Evolutionary conservation across 139 green algal genomes (phyloP), one percentile per base, ranked within the genome.

Genomic region (Chlorella ohadii): DNA sequence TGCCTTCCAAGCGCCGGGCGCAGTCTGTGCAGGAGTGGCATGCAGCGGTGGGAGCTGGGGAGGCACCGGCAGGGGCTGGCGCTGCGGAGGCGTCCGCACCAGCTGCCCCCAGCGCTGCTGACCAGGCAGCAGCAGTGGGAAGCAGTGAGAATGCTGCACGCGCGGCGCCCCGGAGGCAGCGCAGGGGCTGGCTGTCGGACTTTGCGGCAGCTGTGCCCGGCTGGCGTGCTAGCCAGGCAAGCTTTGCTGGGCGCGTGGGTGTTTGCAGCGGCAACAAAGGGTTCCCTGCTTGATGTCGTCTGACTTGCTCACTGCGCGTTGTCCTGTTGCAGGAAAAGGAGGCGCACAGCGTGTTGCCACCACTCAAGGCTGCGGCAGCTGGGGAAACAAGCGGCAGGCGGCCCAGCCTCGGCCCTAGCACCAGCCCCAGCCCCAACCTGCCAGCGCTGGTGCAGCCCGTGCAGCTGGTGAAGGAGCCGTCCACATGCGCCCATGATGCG

Each of bases 131-230:
- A 27, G 44, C 9, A 44, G 72, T 1, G 5, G 47, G 41, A 9
- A 9, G 66, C 25, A 68, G 39, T 1, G 17, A 41, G 63, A 63
- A 31, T 4, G 17, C 41, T 20, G 41, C 47, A 38, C 38, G 27
- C 25, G 39, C 63, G 33, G 39, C 28, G 27, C 63, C 47, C 28
- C 36, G 63, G 17, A 28, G 41, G 0, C 61, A 74, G 36, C 61
- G 77, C 33, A 20, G 63, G 3, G 63, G 47, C 4, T 83, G 78
- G 78, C 33, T 64, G 20, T 83, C 78, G 13, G 78, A 83, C 41
- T 64, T 83, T 74, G 63, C 15, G 2, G 38, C 63, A 16, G 17
- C 16, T 0, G 41, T 34, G 56, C 63, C 63, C 1, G 78, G 41
- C 17, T 73, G 63, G 61, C 28, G n/a, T 27, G 7, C 41, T 17